Conservation (phyloP, 2,329 filamentous ascomycete species). For the Cytospora paraplurivora region DNA sequence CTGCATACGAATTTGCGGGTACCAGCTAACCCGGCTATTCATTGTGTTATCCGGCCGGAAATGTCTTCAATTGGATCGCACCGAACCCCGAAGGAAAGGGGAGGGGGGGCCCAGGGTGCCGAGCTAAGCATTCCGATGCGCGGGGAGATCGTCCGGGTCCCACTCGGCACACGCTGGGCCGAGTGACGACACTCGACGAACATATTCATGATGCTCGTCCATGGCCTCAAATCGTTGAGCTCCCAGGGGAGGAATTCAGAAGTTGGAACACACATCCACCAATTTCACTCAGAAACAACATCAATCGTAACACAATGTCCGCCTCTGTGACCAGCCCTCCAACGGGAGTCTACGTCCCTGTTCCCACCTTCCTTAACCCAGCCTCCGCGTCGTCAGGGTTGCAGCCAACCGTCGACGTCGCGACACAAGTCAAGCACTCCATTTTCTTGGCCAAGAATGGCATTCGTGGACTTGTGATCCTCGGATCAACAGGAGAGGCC, state of each 20-base stretch:
- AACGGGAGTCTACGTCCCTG: constrained; percentile 60
- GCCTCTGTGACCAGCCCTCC: constrained; percentile 41
- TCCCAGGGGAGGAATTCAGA: not conserved
- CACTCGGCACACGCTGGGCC: constrained; percentile 20
- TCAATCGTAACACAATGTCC: constrained; percentile 10
- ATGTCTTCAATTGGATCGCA: not conserved
- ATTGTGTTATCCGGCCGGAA: constrained; percentile 18
- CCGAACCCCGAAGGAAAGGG: not conserved
- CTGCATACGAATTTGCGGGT: constrained; percentile 6
- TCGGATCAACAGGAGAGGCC: constrained; percentile 66
- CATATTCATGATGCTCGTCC: not conserved
- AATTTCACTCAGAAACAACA: not conserved
- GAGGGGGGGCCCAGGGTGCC: not conserved
- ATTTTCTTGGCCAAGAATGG: constrained; percentile 62
- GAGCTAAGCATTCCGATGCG: constrained; percentile 2
- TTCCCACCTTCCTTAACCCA: constrained; percentile 65
- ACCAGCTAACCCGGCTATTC: not conserved
- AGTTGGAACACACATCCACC: not conserved
- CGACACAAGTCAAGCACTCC: constrained; percentile 59
- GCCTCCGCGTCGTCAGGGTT: constrained; percentile 46
- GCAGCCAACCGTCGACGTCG: constrained; percentile 57
- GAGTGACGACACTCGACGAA: not conserved
- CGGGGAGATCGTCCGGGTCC: constrained; percentile 8
- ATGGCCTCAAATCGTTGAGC: not conserved
- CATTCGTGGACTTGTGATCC: constrained; percentile 62